Conservation (phyloP, 2,329 filamentous ascomycete species). For the Blastomyces parvus region DNA sequence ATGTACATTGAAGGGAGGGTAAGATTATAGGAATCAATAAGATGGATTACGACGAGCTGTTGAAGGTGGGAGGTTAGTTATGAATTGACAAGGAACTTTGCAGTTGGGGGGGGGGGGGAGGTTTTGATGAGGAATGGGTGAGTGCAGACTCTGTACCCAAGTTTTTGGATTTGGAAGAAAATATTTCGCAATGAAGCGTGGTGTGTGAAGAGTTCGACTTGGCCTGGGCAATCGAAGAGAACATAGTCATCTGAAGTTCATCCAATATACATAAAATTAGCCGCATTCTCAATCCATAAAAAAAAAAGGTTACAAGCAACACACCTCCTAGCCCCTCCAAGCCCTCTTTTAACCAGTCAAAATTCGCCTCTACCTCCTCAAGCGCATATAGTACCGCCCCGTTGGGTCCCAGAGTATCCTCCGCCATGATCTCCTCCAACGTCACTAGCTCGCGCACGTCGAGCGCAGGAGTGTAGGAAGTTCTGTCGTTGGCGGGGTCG, state of each 20-base stretch:
- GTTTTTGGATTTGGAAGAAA: slow-evolving; percentile 79
- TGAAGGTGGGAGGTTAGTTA: slow-evolving; percentile 6
- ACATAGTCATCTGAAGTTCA: slow-evolving; percentile 65
- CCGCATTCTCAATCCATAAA: neutral
- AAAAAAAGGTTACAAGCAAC: neutral
- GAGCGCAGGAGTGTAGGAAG: slow-evolving; percentile 77
- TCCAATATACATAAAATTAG: neutral
- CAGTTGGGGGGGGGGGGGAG: neutral
- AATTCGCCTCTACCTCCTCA: slow-evolving; percentile 88
- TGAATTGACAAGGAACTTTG: slow-evolving; percentile 9
- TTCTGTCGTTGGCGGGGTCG: slow-evolving; percentile 91
- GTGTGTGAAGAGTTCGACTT: slow-evolving; percentile 95
- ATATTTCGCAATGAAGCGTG: slow-evolving; percentile 87
- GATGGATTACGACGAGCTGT: slow-evolving; percentile 83
- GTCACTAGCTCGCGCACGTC: slow-evolving; percentile 85
- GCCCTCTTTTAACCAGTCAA: slow-evolving; percentile 80
- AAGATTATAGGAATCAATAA: slow-evolving; percentile 88
- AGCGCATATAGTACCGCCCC: slow-evolving; percentile 87
- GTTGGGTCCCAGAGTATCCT: slow-evolving; percentile 83
- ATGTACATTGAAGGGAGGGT: slow-evolving; percentile 92
- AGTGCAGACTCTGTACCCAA: slow-evolving; percentile 73
- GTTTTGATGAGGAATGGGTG: slow-evolving; percentile 10
- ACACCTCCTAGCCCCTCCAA: slow-evolving; percentile 61
- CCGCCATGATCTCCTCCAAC: slow-evolving; percentile 88
- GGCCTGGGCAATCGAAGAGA: slow-evolving; percentile 90